A percentile compares a stretch with the other conserved stretches of the same genome.
These are phyloP conservation scores for Leccinum subfulvum DNA, from an alignment of 1,284 basidiomycete genomes.

Conservation along the genomic window DNA sequence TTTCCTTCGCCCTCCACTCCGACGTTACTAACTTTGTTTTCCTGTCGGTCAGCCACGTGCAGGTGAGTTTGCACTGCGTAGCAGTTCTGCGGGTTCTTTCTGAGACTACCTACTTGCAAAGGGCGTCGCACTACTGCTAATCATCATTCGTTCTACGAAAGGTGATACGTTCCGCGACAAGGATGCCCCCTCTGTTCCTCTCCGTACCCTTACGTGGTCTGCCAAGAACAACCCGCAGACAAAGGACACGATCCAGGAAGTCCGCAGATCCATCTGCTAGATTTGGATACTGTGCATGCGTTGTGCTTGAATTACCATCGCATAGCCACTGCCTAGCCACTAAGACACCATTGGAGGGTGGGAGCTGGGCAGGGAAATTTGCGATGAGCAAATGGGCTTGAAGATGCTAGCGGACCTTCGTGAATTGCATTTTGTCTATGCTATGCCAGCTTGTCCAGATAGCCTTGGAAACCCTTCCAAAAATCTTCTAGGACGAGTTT, in stretches of 20 bases:
- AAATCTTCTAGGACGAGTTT: slow-evolving; percentile 84
- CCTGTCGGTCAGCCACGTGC: slow-evolving; percentile 23
- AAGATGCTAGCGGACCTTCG: background rate
- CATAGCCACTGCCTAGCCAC: background rate
- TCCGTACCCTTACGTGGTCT: slow-evolving; percentile 6
- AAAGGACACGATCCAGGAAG: background rate
- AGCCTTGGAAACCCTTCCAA: slow-evolving; percentile 82
- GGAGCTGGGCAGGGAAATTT: background rate
- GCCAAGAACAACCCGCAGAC: slow-evolving; percentile 2
- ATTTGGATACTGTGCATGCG: background rate
- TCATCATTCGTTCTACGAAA: slow-evolving; percentile 31
- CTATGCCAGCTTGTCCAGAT: slow-evolving; percentile 79
- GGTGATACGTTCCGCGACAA: slow-evolving; percentile 9
- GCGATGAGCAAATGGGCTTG: background rate
- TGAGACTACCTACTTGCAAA: slow-evolving; percentile 5
- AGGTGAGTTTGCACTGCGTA: slow-evolving; percentile 17
- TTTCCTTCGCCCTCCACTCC: slow-evolving; percentile 25
- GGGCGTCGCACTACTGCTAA: slow-evolving; percentile 31
- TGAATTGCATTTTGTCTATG: background rate
- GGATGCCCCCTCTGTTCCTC: background rate
- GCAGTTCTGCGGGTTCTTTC: background rate
- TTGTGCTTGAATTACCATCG: background rate
- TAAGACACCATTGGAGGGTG: background rate
- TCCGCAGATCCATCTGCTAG: background rate
- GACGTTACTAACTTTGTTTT: slow-evolving; percentile 24